These are phyloP conservation scores for Larix kaempferi DNA, from an alignment of 75 land plant species.

Conservation along the genomic window DNA sequence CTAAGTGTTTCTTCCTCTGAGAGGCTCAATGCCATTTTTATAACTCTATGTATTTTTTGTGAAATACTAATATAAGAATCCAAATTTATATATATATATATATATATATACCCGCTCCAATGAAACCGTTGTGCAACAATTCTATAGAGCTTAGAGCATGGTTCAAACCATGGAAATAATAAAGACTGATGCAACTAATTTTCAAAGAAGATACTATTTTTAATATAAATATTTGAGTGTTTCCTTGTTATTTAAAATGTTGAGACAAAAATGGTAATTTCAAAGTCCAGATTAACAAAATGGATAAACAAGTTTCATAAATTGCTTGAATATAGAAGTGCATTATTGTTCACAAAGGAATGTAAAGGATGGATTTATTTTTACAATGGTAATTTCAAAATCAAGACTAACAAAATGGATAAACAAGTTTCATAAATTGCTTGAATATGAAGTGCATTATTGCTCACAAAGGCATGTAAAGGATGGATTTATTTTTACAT, in stretches of 20 bases:
- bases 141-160: too few relatives aligned
- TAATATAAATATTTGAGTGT: too few relatives aligned
- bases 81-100: too few relatives aligned
- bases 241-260: neutral
- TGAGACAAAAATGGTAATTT: neutral
- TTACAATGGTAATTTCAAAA: neutral
- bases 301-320: neutral
- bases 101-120: too few relatives aligned
- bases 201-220: too few relatives aligned
- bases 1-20: too few relatives aligned
- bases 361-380: neutral
- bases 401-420: neutral
- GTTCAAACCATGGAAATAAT: too few relatives aligned
- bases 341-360: neutral
- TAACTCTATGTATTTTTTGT: too few relatives aligned
- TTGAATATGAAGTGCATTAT: neutral
- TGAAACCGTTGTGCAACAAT: too few relatives aligned
- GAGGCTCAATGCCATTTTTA: too few relatives aligned
- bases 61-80: too few relatives aligned
- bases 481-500: neutral
- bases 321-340: neutral
- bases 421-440: neutral
- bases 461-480: slow-evolving; percentile 2
- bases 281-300: neutral
- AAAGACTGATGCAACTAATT: too few relatives aligned